Conservation (phyloP, 78 protist genomes). For the Dictyostelium brefeldianum region DNA sequence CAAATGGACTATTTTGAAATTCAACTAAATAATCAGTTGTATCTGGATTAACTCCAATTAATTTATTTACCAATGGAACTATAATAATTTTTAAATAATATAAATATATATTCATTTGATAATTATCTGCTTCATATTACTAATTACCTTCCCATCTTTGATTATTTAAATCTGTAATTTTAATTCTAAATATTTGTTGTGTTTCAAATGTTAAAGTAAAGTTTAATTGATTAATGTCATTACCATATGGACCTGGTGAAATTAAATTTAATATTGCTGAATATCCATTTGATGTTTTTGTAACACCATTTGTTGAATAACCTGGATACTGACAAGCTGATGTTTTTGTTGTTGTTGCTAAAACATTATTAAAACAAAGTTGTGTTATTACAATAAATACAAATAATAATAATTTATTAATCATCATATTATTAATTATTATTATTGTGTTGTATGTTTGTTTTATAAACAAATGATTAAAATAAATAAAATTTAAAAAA, state of each 20-base stretch:
- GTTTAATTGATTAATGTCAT: neutral
- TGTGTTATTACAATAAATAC: too few species aligned
- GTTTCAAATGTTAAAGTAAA: constrained; percentile 14
- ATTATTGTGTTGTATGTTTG: too few species aligned
- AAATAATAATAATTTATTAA: too few species aligned
- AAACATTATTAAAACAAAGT: neutral
- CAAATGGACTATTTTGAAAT: constrained; percentile 22
- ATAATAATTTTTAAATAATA: neutral
- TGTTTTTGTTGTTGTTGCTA: neutral
- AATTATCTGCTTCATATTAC: neutral
- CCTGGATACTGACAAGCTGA: constrained; percentile 23
- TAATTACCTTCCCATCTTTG: constrained; percentile 65
- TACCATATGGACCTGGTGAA: constrained; percentile 62
- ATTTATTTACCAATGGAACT: constrained; percentile 2
- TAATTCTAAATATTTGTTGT: constrained; percentile 49
- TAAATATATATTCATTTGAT: neutral
- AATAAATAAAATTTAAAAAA: too few species aligned
- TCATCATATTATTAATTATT: too few species aligned
- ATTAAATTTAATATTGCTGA: constrained; percentile 2
- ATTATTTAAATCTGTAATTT: constrained; percentile 67
- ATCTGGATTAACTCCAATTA: constrained; percentile 13
- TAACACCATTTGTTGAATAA: neutral
- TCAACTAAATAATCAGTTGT: neutral
- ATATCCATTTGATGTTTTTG: constrained; percentile 28
- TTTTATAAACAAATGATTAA: too few species aligned